A percentile compares a stretch with the other conserved stretches of the same genome.
phyloP scores from a whole-genome alignment of 2,329 filamentous ascomycete species.

The Fusarium pseudoanthophilum region DNA sequence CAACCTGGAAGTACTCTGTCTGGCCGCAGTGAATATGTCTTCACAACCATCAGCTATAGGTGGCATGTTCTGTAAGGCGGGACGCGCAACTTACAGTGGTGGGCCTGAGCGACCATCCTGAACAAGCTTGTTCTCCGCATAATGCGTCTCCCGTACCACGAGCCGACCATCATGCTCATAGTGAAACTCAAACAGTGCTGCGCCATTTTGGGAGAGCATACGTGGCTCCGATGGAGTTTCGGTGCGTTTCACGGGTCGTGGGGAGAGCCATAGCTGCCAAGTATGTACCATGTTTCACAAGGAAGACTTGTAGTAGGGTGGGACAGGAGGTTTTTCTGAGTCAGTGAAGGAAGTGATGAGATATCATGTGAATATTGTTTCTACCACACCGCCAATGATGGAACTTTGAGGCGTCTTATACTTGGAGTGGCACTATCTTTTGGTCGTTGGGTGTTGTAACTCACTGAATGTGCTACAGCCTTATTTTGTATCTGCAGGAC shows the following conservation, averaged over 20 bases:
- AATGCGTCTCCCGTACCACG: background rate
- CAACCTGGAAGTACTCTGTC: background rate
- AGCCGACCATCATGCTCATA: background rate
- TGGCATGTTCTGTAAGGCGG: too few species aligned
- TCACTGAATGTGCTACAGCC: background rate
- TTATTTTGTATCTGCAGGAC: too few species aligned
- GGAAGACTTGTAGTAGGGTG: background rate
- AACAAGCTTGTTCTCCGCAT: background rate
- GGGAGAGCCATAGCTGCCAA: background rate
- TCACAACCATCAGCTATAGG: too few species aligned
- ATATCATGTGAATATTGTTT: too few species aligned
- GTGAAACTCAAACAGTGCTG: background rate
- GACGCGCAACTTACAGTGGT: background rate
- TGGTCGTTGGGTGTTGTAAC: too few species aligned
- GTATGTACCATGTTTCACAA: background rate
- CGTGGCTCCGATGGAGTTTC: background rate
- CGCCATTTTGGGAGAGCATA: background rate
- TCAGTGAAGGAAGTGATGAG: rapidly evolving
- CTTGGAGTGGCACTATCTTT: background rate
- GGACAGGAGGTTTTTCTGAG: background rate
- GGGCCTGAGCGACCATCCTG: background rate
- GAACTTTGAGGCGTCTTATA: background rate
- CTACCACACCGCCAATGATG: background rate
- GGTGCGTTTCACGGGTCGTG: background rate
- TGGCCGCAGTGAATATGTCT: background rate